Evolutionary conservation across 208 protist species (phyloP), one percentile per base, ranked within the genome.

Genomic region (Trypanosoma mega): DNA sequence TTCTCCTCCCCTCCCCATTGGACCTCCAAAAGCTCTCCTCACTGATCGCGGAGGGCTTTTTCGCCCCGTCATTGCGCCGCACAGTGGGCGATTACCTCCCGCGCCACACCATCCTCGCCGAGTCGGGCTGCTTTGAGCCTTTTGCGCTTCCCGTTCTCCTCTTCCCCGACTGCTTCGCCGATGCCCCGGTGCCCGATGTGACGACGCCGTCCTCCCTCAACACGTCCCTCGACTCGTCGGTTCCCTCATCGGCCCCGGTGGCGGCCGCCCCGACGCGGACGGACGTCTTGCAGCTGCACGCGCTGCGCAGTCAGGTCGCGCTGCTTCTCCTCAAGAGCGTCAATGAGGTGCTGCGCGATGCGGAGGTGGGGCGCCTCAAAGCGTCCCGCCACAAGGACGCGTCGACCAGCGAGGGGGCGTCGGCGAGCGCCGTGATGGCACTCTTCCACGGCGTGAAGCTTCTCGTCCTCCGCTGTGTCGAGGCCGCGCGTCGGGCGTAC

Each of bases 111-210:
- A 29, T 65, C n/a, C 18, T 63, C 3, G 61, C 62, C 18, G 83
- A 93, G 46, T 76, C 72, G 24, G 53, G 73, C 16, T 59, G 53
- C 12, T 74, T 78, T n/a, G 82, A 91, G 24, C 53, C 72, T 23
- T 80, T 94, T 30, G 72, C 74, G 0, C 52, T 88, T 3, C 68
- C 84, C 3, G 57, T 72, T 18, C 56, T 94, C 24, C 60, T 94
- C 9, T 94, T 85, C 45, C 76, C 87, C 1, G 87, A 94, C 33
- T 91, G 83, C 57, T 86, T 91, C 44, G 57, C 74, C 6, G 61
- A 68, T 7, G 58, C 60, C 23, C 55, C 34, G 23, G 24, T 51
- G 1, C 46, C 50, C 0, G 57, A 73, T 11, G 41, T 47, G 16
- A 41, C 65, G 36, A n/a, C 54, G 26, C 39, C 46, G 6, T 43